A percentile compares a stretch with the other conserved stretches of the same genome.
Conservation (phyloP, 495 filamentous ascomycete species). For the Diplogelasinospora grovesii region DNA sequence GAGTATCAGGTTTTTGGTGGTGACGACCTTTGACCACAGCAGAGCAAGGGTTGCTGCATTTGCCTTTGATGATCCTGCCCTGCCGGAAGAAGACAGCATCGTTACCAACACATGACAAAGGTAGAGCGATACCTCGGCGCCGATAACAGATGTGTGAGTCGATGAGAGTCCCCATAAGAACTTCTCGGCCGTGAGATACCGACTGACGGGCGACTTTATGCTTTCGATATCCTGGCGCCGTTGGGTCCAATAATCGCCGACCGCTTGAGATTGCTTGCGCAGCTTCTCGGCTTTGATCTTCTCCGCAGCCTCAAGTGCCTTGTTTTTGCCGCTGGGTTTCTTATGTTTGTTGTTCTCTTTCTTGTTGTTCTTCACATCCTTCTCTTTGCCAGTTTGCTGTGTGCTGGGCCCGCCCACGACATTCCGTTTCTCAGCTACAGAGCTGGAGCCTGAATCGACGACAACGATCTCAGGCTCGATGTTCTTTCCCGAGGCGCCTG, state of each 20-base stretch:
- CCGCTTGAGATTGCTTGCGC: conserved; percentile 3
- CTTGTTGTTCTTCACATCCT: conserved; percentile 19
- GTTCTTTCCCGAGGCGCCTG: conserved; percentile 53
- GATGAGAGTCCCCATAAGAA: conserved; percentile 30
- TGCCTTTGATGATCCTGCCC: too few relatives aligned
- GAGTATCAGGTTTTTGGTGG: conserved; percentile 1
- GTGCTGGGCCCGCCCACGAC: conserved; percentile 15
- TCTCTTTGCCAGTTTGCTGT: conserved; percentile 13
- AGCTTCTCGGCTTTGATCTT: conserved; percentile 23
- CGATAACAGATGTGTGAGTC: conserved; percentile 23
- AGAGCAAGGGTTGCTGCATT: conserved; percentile 8
- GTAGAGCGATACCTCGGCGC: conserved; percentile 42
- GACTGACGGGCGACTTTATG: conserved; percentile 23
- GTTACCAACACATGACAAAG: conserved; percentile 36
- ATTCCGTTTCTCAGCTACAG: too few relatives aligned
- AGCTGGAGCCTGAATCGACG: conserved; percentile 23
- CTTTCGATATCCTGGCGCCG: conserved; percentile 20
- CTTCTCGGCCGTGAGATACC: conserved; percentile 40
- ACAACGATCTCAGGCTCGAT: conserved; percentile 58
- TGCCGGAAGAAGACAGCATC: conserved; percentile 7
- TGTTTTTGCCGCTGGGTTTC: conserved; percentile 21
- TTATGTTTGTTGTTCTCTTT: conserved; percentile 15
- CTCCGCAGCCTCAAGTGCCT: conserved; percentile 16
- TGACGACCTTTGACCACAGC: conserved; percentile 8
- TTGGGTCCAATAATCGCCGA: conserved; percentile 17